Evolutionary conservation across 2,329 filamentous ascomycete species (phyloP), one percentile per base, ranked within the genome.

Genomic region (Apiospora malaysiana): DNA sequence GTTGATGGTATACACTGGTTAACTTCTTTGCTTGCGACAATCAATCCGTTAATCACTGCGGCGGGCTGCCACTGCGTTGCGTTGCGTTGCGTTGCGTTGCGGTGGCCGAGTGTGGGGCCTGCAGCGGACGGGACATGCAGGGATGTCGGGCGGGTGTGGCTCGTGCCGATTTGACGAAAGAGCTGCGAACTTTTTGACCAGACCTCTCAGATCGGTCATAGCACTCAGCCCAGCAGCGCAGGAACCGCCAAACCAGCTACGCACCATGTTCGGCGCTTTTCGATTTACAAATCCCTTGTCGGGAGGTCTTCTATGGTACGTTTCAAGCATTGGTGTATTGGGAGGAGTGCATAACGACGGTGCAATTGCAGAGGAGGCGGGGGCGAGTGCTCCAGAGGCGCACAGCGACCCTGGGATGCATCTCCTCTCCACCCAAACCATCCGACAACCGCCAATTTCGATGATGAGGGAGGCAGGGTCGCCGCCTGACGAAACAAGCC

Each of bases 281-380:
- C 93, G 92, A 84, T 87, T 92, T 76, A 94, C 94, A 63, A 92
- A 90, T 74, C 86, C 93, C 71, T 86, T 97, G 32, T 91, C 90
- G 70, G 89, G 93, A 74, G 94, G 94, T 82, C 91, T 97, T 70
- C 87, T 97, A 76, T 97, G 94, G 92, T 94, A 87, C 66, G 83
- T 75, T 63, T 21, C 1, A 40, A 21, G 6, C 10, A 9, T 45
- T 45, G 1, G 8, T 63, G 5, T 59, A 7, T 21, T 27, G 8
- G 27, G 27, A 59, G 27, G 14, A 5, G 4, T 25, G 2, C 27
- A 37, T n/a, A 37, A 27, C 16, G 51, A 27, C 51, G 51, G 51
- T 27, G 18, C 12, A 27, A 21, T 27, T 37, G 18, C 16, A 37
- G 27, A n/a, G 25, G 51, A 59, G 25, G 51, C 32, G 51, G 51